A percentile compares a stretch with the other conserved stretches of the same genome.
Conservation (phyloP, 2,329 filamentous ascomycete genomes). For the Magnaporthales sp. region DNA sequence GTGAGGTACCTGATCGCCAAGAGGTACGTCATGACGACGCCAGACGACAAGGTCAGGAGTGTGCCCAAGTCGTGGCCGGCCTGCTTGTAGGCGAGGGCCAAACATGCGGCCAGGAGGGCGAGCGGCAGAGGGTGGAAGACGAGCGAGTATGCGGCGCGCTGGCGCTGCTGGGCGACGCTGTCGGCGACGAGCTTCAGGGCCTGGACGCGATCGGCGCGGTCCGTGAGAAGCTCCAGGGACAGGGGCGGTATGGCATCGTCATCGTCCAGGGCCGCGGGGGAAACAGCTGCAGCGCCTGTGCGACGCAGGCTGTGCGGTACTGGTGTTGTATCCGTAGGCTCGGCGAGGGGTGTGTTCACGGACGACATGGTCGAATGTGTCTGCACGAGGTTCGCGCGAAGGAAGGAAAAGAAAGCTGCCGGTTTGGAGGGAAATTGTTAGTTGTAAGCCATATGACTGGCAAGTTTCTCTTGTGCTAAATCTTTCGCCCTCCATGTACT, state of each 20-base stretch:
- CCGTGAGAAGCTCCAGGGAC: slow-evolving; percentile 47
- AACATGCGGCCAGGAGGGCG: slow-evolving; percentile 32
- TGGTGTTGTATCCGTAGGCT: slow-evolving; percentile 36
- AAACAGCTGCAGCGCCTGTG: slow-evolving; percentile 20
- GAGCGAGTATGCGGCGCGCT: slow-evolving; percentile 54
- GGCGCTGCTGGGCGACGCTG: slow-evolving; percentile 74
- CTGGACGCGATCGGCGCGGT: slow-evolving; percentile 51
- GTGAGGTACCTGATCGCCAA: slow-evolving; percentile 52
- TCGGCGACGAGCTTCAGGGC: slow-evolving; percentile 70
- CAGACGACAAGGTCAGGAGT: slow-evolving; percentile 44
- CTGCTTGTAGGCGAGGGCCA: slow-evolving; percentile 37
- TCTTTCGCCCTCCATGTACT: not conserved
- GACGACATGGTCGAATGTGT: slow-evolving; percentile 52
- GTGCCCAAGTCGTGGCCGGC: slow-evolving; percentile 41
- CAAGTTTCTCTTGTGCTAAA: not conserved
- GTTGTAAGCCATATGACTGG: not conserved
- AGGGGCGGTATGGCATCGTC: slow-evolving; percentile 52
- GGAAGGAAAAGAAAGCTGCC: slow-evolving; percentile 73
- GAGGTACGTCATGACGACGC: slow-evolving; percentile 55
- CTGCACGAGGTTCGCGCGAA: slow-evolving; percentile 72
- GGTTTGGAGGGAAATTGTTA: not conserved
- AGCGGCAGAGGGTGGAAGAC: slow-evolving; percentile 53
- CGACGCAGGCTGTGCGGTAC: slow-evolving; percentile 2
- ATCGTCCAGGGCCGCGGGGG: slow-evolving; percentile 19
- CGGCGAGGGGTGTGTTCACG: slow-evolving; percentile 54